Evolutionary conservation across 2,329 filamentous ascomycete species (phyloP).

Genomic region (Capronia americana): DNA sequence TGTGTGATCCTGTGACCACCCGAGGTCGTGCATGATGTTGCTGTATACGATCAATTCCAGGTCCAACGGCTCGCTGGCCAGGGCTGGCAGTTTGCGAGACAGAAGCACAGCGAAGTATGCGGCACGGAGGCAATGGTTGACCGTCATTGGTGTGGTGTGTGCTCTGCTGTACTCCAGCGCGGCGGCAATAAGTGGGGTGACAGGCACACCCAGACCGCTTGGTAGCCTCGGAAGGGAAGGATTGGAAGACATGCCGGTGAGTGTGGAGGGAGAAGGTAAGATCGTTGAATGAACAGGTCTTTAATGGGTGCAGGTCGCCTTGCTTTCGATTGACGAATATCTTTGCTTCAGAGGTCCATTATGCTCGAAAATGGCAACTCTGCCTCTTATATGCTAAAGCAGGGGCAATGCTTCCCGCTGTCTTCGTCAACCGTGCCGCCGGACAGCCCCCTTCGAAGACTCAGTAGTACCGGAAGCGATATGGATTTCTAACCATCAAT

Average conservation of each 20-base stretch:
- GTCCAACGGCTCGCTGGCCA: constrained; percentile 35
- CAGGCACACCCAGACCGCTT: constrained; percentile 16
- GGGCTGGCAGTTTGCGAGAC: constrained; percentile 37
- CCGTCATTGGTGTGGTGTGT: constrained; percentile 25
- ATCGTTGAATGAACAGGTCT: background rate
- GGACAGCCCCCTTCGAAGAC: too few species aligned
- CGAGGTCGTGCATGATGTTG: constrained; percentile 40
- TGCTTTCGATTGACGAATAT: too few species aligned
- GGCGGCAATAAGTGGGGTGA: constrained; percentile 17
- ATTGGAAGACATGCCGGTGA: background rate
- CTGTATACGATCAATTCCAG: constrained; percentile 37
- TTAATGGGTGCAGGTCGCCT: background rate
- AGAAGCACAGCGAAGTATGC: constrained; percentile 49
- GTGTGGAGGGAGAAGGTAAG: background rate
- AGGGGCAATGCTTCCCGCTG: too few species aligned
- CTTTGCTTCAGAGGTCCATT: too few species aligned
- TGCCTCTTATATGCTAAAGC: too few species aligned
- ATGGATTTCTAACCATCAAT: too few species aligned
- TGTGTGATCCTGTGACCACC: constrained; percentile 48
- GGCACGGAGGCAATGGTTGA: constrained; percentile 33
- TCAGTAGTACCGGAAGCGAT: too few species aligned
- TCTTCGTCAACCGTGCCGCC: too few species aligned
- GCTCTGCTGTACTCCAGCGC: constrained; percentile 25
- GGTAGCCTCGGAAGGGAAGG: background rate
- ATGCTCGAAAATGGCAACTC: too few species aligned